Evolutionary conservation across 1,284 basidiomycete species (phyloP), one percentile per base, ranked within the genome.

Genomic region (Tilletia caries): DNA sequence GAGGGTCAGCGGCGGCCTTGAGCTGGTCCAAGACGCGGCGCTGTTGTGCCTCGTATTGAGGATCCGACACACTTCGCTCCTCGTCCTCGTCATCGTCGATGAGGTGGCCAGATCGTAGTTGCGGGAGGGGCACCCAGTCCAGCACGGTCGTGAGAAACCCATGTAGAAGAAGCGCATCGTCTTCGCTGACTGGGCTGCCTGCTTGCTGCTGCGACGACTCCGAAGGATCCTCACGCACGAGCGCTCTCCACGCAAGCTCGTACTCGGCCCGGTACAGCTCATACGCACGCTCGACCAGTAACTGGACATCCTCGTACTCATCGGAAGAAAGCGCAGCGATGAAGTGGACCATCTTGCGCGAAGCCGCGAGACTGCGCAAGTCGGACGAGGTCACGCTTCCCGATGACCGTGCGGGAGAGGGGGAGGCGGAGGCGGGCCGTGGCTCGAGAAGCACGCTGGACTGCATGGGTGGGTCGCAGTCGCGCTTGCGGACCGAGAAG

Each of bases 311-410:
- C 32, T 62, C 32, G 33, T 62, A 62, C 6, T 33, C 58, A 6
- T 13, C 18, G 10, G 58, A 29, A 3, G 5, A 29, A 6, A 62
- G 29, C 27, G 58, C 29, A 8, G 27, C 29, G 6, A 62, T 27
- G 58, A 62, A 62, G 27, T 33, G 32, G 29, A 62, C 58, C 58
- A 62, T 62, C 3, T 37, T 33, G 58, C 58, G 58, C 1, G 58
- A 32, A 15, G 58, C 58, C 8, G 23, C 58, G 29, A 37, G 58
- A 29, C 58, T 62, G 32, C 58, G 58, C 27, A 62, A 29, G 15
- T 62, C 33, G 32, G 58, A 62, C 12, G 58, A n/a, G 48, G 48
- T 50, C 48, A 50, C 12, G 18, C 20, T 20, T 8, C 12, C 48
- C 10, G 20, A 13, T 50, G 48, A 18, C 6, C 48, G 20, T n/a